A percentile compares a stretch with the other conserved stretches of the same genome.
Evolutionary conservation across 2,329 filamentous ascomycete genomes (phyloP).

Genomic region (Colletotrichum navitas): DNA sequence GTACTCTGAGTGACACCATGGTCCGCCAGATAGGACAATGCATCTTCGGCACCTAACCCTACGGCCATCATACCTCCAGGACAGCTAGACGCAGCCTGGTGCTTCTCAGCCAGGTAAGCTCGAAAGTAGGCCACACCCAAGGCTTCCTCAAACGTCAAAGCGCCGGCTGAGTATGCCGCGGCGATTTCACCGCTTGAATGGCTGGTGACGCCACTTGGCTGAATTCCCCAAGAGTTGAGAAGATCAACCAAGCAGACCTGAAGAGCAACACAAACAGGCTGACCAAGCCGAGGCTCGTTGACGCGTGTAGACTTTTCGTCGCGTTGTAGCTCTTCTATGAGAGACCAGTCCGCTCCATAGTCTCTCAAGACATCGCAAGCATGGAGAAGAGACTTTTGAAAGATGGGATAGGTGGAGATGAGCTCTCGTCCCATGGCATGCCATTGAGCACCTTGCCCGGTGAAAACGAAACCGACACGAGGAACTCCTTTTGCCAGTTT

Average conservation of each 20-base stretch:
- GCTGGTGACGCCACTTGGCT: constrained; percentile 54
- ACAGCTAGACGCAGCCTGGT: constrained; percentile 11
- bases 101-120: constrained; percentile 43
- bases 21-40: constrained; percentile 26
- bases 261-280: constrained; percentile 59
- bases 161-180: constrained; percentile 58
- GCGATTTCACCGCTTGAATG: constrained; percentile 64
- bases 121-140: constrained; percentile 51
- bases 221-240: constrained; percentile 57
- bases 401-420: constrained; percentile 42
- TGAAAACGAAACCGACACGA: constrained; percentile 50
- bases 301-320: constrained; percentile 50
- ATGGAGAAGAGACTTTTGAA: constrained; percentile 38
- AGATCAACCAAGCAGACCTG: constrained; percentile 62
- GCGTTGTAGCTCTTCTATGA: constrained; percentile 52
- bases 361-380: constrained; percentile 6
- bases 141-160: constrained; percentile 47
- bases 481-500: constrained; percentile 28
- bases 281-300: constrained; percentile 55
- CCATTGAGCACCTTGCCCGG: constrained; percentile 56
- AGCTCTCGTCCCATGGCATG: constrained; percentile 51
- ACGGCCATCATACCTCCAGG: constrained; percentile 51
- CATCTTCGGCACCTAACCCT: constrained; percentile 44
- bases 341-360: constrained; percentile 45
- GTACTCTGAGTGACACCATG: constrained; percentile 28